These are phyloP conservation scores for Henckelia pumila DNA, from an alignment of 257 asterid species.

Conservation along the genomic window DNA sequence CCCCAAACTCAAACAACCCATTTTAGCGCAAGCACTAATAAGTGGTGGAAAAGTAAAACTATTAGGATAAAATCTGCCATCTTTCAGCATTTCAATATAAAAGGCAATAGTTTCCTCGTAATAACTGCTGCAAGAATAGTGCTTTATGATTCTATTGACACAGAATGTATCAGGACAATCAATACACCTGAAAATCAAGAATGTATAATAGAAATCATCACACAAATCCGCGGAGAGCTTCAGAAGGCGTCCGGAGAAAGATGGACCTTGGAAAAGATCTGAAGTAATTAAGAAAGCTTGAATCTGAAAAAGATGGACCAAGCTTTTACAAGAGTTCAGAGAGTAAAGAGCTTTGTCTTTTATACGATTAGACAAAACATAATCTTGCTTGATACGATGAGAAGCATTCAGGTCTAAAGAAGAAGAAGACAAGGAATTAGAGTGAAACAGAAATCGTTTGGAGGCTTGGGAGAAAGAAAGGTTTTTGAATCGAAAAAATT, in stretches of 20 bases:
- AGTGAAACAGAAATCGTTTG: slow-evolving; percentile 24
- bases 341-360: slow-evolving; percentile 35
- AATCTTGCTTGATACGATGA: background rate
- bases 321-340: slow-evolving; percentile 42
- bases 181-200: slow-evolving; percentile 45
- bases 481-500: slow-evolving; percentile 29
- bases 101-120: slow-evolving; percentile 44
- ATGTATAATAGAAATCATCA: slow-evolving; percentile 36
- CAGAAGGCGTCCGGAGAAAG: slow-evolving; percentile 63
- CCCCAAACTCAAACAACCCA: slow-evolving; percentile 46
- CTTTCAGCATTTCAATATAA: slow-evolving; percentile 52
- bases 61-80: slow-evolving; percentile 49
- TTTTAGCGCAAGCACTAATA: slow-evolving; percentile 59
- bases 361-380: slow-evolving; percentile 19
- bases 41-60: slow-evolving; percentile 62
- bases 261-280: slow-evolving; percentile 54
- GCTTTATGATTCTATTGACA: slow-evolving; percentile 61
- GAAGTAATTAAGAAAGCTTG: slow-evolving; percentile 55
- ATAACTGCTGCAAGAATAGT: slow-evolving; percentile 39
- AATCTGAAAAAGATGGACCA: slow-evolving; percentile 47
- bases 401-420: background rate
- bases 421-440: slow-evolving; percentile 8
- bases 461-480: slow-evolving; percentile 26
- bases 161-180: slow-evolving; percentile 56
- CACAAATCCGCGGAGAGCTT: slow-evolving; percentile 38